These are phyloP conservation scores for Thraustochytrium striatum DNA, from an alignment of 352 stramenopile species.

Conservation along the genomic window DNA sequence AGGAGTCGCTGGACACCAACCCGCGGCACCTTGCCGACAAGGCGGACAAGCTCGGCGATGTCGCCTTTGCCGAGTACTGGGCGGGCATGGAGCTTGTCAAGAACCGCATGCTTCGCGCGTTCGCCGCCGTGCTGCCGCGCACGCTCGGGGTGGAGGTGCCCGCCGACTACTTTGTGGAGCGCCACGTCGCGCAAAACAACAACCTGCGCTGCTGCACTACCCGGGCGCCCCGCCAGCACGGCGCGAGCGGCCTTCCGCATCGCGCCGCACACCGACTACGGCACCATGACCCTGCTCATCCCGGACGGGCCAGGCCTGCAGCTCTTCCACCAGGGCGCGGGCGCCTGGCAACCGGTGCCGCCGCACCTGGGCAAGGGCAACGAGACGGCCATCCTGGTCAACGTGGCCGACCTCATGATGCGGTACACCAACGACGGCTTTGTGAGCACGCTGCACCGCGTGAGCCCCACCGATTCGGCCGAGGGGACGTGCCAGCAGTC, in stretches of 20 bases:
- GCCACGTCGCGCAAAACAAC: neutral
- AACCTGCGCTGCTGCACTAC: constrained; percentile 11
- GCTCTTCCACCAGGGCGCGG: neutral
- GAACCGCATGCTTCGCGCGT: neutral
- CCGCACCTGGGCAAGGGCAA: too few relatives aligned
- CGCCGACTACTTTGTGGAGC: neutral
- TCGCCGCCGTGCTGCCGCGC: neutral
- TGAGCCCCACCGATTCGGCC: too few relatives aligned
- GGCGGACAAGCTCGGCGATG: neutral
- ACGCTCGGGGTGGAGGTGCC: too few relatives aligned
- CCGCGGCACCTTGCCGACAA: neutral
- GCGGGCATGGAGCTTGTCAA: neutral
- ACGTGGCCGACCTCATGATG: constrained; percentile 9
- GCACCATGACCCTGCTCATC: neutral
- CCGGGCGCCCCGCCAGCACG: neutral
- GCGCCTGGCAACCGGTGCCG: neutral
- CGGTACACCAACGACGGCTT: neutral
- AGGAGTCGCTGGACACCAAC: neutral
- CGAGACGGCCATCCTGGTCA: constrained; percentile 10
- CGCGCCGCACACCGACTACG: constrained; percentile 7
- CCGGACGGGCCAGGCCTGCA: constrained; percentile 10
- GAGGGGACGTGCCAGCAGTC: neutral
- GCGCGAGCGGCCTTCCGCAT: neutral
- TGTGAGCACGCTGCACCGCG: constrained; percentile 9
- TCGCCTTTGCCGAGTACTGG: neutral